Evolutionary conservation across 2,329 filamentous ascomycete genomes (phyloP).

Genomic region (Cercospora sp.): DNA sequence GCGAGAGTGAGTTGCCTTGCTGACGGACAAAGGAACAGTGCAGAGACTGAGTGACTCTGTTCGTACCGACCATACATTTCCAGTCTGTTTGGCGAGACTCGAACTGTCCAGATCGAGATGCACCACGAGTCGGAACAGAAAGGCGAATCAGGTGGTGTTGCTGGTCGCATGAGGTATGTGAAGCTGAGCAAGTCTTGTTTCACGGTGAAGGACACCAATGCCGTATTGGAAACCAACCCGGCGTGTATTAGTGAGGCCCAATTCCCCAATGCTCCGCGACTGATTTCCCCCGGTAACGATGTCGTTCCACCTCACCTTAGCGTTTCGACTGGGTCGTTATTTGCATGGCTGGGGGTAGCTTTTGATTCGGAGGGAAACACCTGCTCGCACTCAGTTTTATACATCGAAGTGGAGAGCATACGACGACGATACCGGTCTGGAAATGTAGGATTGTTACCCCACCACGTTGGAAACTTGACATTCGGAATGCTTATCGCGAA

Average conservation of each 20-base stretch:
- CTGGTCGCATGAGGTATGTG: background rate
- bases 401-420: background rate
- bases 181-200: background rate
- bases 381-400: background rate
- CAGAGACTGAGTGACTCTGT: background rate
- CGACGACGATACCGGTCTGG: background rate
- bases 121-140: background rate
- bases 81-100: background rate
- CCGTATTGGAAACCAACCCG: background rate
- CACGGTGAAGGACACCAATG: background rate
- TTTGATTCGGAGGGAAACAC: slow-evolving; percentile 17
- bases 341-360: slow-evolving; percentile 17
- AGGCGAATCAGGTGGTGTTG: background rate
- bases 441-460: background rate
- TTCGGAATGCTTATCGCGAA: slow-evolving; percentile 17
- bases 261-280: background rate
- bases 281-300: background rate
- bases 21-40: background rate
- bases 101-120: background rate
- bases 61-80: background rate
- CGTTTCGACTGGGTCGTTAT: background rate
- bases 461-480: slow-evolving; percentile 12
- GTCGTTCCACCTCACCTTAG: background rate
- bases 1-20: background rate
- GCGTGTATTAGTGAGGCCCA: background rate